These are phyloP conservation scores for Pyrenopolyporus hunteri DNA, from an alignment of 495 filamentous ascomycete genomes.

Conservation along the genomic window DNA sequence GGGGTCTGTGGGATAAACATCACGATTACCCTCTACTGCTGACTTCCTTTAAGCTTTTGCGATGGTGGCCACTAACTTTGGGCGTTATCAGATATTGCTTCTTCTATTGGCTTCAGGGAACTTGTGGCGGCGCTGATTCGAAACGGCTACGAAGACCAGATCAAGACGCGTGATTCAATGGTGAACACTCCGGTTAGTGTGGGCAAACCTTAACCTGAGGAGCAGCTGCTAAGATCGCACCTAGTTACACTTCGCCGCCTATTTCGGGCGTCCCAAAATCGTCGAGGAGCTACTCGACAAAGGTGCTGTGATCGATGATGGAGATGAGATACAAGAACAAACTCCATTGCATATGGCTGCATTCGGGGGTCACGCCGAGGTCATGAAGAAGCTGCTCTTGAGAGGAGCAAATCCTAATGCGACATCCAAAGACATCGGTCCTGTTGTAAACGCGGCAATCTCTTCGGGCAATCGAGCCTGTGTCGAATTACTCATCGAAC, in stretches of 20 bases:
- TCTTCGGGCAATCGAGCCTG: slow-evolving; percentile 42
- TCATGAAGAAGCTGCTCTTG: slow-evolving; percentile 44
- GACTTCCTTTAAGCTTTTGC: background rate
- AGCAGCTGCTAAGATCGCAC: background rate
- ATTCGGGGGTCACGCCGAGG: slow-evolving; percentile 40
- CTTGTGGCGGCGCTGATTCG: slow-evolving; percentile 40
- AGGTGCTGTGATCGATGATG: slow-evolving; percentile 45
- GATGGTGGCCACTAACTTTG: background rate
- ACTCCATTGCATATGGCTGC: slow-evolving; percentile 49
- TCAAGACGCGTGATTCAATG: slow-evolving; percentile 35
- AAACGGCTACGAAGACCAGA: slow-evolving; percentile 40
- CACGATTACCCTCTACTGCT: background rate
- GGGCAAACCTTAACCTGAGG: background rate
- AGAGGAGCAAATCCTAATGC: slow-evolving; percentile 44
- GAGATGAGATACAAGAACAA: slow-evolving; percentile 27
- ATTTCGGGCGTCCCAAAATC: slow-evolving; percentile 42
- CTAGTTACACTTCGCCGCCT: slow-evolving; percentile 45
- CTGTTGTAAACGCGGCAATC: slow-evolving; percentile 46
- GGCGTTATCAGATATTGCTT: slow-evolving; percentile 33
- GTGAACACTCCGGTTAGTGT: slow-evolving; percentile 35
- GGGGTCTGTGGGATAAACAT: too few species aligned
- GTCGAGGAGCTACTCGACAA: slow-evolving; percentile 44
- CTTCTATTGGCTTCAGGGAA: slow-evolving; percentile 40
- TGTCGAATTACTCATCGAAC: slow-evolving; percentile 44
- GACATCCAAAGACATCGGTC: slow-evolving; percentile 36